Evolutionary conservation across 495 filamentous ascomycete genomes (phyloP).

Genomic region (Podospora appendiculata): DNA sequence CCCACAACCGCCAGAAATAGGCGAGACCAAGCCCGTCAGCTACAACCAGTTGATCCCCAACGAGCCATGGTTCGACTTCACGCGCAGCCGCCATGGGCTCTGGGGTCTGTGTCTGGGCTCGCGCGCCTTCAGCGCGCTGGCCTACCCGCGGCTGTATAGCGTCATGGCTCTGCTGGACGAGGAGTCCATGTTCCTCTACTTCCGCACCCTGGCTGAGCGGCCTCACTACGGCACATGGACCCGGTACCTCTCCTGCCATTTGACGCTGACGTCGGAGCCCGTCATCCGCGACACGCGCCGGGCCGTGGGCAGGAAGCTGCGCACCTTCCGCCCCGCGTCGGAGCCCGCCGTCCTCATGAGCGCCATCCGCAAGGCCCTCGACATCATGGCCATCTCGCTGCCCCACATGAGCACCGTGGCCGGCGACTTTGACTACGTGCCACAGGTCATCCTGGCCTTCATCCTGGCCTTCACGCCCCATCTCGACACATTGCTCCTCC

Average conservation of each 20-base stretch:
- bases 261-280: conserved; percentile 16
- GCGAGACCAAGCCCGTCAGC: conserved; percentile 21
- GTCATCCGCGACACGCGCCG: conserved; percentile 17
- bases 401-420: neutral
- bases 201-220: conserved; percentile 19
- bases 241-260: conserved; percentile 21
- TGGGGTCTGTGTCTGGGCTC: conserved; percentile 16
- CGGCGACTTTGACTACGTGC: conserved; percentile 11
- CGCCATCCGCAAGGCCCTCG: neutral
- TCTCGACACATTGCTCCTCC: conserved; percentile 20
- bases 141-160: conserved; percentile 22
- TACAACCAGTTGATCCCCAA: conserved; percentile 20
- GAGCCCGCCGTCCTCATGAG: neutral
- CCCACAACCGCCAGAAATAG: conserved; percentile 18
- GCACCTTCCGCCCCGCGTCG: neutral
- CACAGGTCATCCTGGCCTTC: conserved; percentile 15
- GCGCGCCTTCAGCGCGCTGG: conserved; percentile 8
- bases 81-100: conserved; percentile 20
- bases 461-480: conserved; percentile 12
- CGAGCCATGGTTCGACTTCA: conserved; percentile 27
- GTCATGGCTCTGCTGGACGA: conserved; percentile 15
- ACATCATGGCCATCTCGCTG: neutral
- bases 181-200: conserved; percentile 14
- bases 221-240: conserved; percentile 13
- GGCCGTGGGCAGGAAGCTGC: conserved; percentile 4